Base-by-base conservation (phyloP, 2,329 filamentous ascomycete genomes). In the Exophiala alcalophila region DNA sequence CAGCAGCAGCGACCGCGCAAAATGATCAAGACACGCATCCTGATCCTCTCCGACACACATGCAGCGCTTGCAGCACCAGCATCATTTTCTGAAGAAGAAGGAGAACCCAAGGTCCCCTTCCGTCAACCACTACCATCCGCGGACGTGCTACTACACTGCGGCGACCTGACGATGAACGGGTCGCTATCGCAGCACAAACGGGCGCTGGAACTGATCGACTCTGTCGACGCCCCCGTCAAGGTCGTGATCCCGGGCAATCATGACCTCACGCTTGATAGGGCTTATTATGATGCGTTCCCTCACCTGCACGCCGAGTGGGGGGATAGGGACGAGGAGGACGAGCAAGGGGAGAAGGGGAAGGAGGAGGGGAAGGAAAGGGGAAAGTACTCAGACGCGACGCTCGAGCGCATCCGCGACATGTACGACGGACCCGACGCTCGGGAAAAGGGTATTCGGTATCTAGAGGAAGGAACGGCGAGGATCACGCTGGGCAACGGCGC, bases 181-280 rank as follows among this genome's bases (percentile, higher is more conserved):
- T 61, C 62, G 8, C 42, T 67, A 8, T 28, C 58, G 10, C 73
- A 80, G 54, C 76, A 78, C 53, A 55, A 67, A 20, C 47, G 54
- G 8, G 68, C 71, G 2, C 54, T 79, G 10, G 54, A 65, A 4
- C 67, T 76, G 61, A 64, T 81, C 5, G 59, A 62, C 9, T 53
- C 54, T 1, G 68, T 76, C 24, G 62, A 74, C 10, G 77, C 77
- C 2, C 68, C 72, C 6, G 59, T 82, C 4, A 83, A 81, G 54
- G 64, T 83, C 16, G 72, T 82, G 14, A 81, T 83, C 46, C 72
- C 78, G 0, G 79, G 79, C 0, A 82, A 82, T 55, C 79, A 83
- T 60, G 78, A 81, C 54, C 64, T 79, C 29, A 73, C 71, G 3
- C 66, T 82, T 1, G 77, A 83, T 49, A 63, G 66, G 26, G 59